Evolutionary conservation across 2,329 filamentous ascomycete species (phyloP).

Genomic region (Penicillium sp.): DNA sequence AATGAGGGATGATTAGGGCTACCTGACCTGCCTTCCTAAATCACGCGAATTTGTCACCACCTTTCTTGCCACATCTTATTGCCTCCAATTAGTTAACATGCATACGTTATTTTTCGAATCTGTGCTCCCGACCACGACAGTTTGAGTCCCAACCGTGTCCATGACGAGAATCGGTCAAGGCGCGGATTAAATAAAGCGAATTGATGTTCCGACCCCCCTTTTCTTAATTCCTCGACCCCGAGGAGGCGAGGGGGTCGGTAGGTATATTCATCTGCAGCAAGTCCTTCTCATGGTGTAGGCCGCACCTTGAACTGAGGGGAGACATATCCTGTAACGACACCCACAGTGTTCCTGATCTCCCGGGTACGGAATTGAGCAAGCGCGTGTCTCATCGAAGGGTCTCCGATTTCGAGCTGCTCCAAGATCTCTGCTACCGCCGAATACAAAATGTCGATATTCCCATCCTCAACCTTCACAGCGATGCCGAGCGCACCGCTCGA

Average conservation of each 20-base stretch:
- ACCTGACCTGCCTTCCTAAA: neutral
- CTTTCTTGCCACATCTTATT: neutral
- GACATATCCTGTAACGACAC: conserved; percentile 34
- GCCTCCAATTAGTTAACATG: too few relatives aligned
- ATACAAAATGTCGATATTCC: conserved; percentile 44
- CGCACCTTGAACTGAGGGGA: conserved; percentile 12
- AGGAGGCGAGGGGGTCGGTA: too few relatives aligned
- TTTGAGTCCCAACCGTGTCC: too few relatives aligned
- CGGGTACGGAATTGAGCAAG: conserved; percentile 34
- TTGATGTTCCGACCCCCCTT: too few relatives aligned
- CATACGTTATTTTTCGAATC: too few relatives aligned
- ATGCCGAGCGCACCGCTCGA: conserved; percentile 41
- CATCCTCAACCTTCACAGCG: conserved; percentile 49
- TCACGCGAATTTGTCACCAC: neutral
- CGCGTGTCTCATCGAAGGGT: conserved; percentile 23
- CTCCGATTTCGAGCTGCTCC: conserved; percentile 41
- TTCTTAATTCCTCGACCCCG: too few relatives aligned
- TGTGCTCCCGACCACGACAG: too few relatives aligned
- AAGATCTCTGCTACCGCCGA: conserved; percentile 44
- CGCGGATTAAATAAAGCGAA: too few relatives aligned
- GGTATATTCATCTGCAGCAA: too few relatives aligned
- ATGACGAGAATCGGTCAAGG: too few relatives aligned
- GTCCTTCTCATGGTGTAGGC: neutral
- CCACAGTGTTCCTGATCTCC: conserved; percentile 37
- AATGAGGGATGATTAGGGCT: neutral